Evolutionary conservation across 345 rosid species (phyloP).

Genomic region (Noccaea bulbosa): DNA sequence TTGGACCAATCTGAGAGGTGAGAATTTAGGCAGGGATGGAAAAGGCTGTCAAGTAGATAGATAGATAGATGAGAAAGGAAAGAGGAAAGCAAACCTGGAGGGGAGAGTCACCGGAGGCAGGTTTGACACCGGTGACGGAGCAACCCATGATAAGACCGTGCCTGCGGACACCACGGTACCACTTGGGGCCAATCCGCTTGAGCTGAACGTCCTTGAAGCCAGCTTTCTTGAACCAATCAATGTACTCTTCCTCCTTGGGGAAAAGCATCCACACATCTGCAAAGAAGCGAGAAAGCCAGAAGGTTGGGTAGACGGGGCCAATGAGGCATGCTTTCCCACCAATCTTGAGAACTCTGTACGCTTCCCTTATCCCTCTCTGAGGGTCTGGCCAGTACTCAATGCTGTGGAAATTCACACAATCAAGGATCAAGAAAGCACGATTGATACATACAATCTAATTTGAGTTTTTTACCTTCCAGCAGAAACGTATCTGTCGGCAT

Average conservation of each 20-base stretch:
- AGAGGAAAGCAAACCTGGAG: constrained; percentile 63
- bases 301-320: constrained; percentile 97
- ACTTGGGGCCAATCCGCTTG: constrained; percentile 97
- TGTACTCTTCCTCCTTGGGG: constrained; percentile 99
- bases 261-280: constrained; percentile 99
- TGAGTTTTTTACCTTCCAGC: constrained; percentile 73
- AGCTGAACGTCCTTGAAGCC: constrained; percentile 92
- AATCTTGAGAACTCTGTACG: constrained; percentile 88
- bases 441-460: too few relatives aligned
- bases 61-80: too few relatives aligned
- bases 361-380: constrained; percentile 95
- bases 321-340: constrained; percentile 94
- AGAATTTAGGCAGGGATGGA: too few relatives aligned
- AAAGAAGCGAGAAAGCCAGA: constrained; percentile 96
- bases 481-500: constrained; percentile 93
- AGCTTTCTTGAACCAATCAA: constrained; percentile 92
- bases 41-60: too few relatives aligned
- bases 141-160: constrained; percentile 99
- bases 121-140: constrained; percentile 94
- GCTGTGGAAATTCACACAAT: constrained; percentile 42
- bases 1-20: constrained; percentile 71
- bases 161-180: constrained; percentile 99
- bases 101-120: constrained; percentile 97
- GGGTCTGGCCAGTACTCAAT: constrained; percentile 99
- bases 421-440: not conserved